Evolutionary conservation across 2,329 filamentous ascomycete species (phyloP), one percentile per base, ranked within the genome.

Genomic region (Arachnomyces sp.): DNA sequence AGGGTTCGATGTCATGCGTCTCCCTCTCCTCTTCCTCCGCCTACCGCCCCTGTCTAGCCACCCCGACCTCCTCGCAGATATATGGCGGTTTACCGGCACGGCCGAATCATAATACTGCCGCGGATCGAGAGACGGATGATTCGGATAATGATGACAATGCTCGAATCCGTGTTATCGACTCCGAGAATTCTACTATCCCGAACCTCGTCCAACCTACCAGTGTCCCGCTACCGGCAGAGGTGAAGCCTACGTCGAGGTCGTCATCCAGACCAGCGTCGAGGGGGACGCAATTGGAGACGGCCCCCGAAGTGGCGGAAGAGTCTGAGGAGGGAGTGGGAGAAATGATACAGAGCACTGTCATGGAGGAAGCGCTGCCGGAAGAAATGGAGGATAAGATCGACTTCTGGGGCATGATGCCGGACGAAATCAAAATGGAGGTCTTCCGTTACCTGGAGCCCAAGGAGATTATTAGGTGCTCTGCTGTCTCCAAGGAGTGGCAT

Each of bases 401-500:
- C 49, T 84, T 93, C 49, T 95, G 89, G 88, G 74, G 70, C 9
- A 74, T 77, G 31, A 76, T 96, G 70, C 92, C 92, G 0, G 71
- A 80, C 35, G 92, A 98, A 65, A 71, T 96, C 40, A 81, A 82
- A 50, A 72, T 94, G 51, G 70, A 84, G 31, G 79, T 95, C 37
- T 73, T 96, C 42, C 73, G 77, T 4, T 87, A 82, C 52, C 70
- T 96, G 14, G 71, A 72, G 18, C 88, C 89, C 1, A 87, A 81
- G 55, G 82, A 96, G 57, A 75, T 96, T 28, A 79, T 95, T 8
- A 76, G 80, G 43, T 76, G 77, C 41, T 94, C 90, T 1, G 69
- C 77, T 13, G 83, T 92, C 14, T 90, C 80, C 57, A 87, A 80
- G 59, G 65, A 73, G 4, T 95, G 92, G 70, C 72, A 94, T 60